phyloP scores from a whole-genome alignment of 2,329 filamentous ascomycete species.

The Clonostachys sp. region DNA sequence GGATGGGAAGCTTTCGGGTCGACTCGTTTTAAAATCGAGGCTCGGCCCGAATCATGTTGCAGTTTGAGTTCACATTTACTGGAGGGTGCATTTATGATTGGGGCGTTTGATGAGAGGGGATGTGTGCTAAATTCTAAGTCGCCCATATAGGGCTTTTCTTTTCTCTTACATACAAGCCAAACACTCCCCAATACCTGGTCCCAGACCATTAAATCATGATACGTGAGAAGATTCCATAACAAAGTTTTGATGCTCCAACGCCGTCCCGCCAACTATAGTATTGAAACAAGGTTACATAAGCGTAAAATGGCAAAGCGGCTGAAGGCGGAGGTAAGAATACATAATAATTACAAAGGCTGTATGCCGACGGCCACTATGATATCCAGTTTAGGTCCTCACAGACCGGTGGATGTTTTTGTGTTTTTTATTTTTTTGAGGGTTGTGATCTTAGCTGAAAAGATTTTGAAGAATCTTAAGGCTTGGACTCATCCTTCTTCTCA shows the following conservation, averaged over 20 bases:
- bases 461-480: constrained; percentile 45
- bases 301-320: constrained; percentile 20
- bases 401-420: too few relatives aligned
- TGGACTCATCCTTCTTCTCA: constrained; percentile 74
- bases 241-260: constrained; percentile 47
- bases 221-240: constrained; percentile 33
- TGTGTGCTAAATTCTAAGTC: constrained; percentile 2
- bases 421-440: neutral
- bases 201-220: constrained; percentile 19
- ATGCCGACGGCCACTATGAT: too few relatives aligned
- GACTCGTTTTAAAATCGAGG: too few relatives aligned
- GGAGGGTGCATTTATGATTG: too few relatives aligned
- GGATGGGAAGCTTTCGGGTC: too few relatives aligned
- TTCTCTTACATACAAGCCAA: neutral
- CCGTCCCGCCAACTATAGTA: constrained; percentile 40
- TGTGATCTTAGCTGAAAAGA: constrained; percentile 12
- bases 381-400: too few relatives aligned
- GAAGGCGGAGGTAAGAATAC: constrained; percentile 45
- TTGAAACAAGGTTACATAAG: constrained; percentile 40
- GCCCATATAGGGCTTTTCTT: constrained; percentile 1
- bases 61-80: neutral
- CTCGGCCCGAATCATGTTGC: too few relatives aligned
- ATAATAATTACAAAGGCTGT: constrained; percentile 34
- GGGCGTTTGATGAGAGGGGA: neutral
- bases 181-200: neutral